These are phyloP conservation scores for Eragrostis curvula DNA, from an alignment of 176 grass and related monocot genomes.

Conservation along the genomic window DNA sequence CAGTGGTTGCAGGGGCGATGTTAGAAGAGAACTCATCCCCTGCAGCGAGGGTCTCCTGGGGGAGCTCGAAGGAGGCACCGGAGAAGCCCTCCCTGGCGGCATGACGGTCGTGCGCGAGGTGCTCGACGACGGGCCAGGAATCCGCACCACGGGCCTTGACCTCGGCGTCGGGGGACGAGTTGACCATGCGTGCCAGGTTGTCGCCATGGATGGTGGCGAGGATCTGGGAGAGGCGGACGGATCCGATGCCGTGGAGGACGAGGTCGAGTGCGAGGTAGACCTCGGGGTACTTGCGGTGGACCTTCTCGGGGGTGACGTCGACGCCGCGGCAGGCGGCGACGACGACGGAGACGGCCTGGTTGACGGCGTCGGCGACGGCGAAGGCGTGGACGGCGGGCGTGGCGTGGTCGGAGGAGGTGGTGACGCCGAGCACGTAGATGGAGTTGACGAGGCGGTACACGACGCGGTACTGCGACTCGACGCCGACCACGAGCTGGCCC, in stretches of 20 bases:
- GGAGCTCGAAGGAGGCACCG: constrained; percentile 74
- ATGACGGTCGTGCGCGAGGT: constrained; percentile 66
- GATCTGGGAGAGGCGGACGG: constrained; percentile 88
- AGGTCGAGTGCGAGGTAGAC: constrained; percentile 97
- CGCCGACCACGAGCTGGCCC: constrained; percentile 92
- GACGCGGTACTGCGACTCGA: constrained; percentile 96
- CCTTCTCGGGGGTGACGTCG: constrained; percentile 92
- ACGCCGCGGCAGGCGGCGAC: constrained; percentile 90
- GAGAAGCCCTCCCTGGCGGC: constrained; percentile 70
- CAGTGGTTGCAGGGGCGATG: constrained; percentile 57
- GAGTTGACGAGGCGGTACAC: constrained; percentile 97
- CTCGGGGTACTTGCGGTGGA: constrained; percentile 96
- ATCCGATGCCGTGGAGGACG: constrained; percentile 85
- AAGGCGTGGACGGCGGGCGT: constrained; percentile 77
- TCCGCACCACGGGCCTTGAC: constrained; percentile 80
- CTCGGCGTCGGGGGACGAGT: constrained; percentile 82
- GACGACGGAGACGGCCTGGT: constrained; percentile 88
- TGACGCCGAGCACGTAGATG: constrained; percentile 95
- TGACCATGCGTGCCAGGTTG: constrained; percentile 95
- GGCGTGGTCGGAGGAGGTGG: constrained; percentile 81
- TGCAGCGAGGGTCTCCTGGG: constrained; percentile 74
- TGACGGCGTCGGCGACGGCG: constrained; percentile 93
- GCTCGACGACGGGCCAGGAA: constrained; percentile 67
- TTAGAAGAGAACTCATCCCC: constrained; percentile 86
- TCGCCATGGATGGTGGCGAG: constrained; percentile 96